Percentiles rank a stretch among this genome's conserved stretches.
Evolutionary conservation across 1,284 basidiomycete species (phyloP).

Genomic region (Leccinum laetum): DNA sequence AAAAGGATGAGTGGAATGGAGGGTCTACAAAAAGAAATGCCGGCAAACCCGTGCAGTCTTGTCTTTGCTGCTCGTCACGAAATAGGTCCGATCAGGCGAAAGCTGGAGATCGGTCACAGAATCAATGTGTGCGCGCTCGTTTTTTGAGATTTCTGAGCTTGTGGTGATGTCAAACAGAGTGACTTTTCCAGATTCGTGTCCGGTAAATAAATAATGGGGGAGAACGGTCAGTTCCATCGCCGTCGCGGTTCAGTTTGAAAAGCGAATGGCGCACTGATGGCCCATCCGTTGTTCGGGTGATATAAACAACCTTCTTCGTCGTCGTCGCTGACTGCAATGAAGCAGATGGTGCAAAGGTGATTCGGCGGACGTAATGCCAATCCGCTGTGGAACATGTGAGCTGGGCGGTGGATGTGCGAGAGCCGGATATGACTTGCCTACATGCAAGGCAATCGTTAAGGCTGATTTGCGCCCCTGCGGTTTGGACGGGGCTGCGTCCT

Average conservation of each 20-base stretch:
- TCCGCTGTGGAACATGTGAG: slow-evolving; percentile 55
- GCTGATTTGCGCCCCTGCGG: slow-evolving; percentile 53
- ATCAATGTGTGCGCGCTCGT: slow-evolving; percentile 85
- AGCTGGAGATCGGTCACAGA: slow-evolving; percentile 93
- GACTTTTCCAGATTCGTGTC: slow-evolving; percentile 95
- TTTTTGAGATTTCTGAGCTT: slow-evolving; percentile 81
- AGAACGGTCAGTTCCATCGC: slow-evolving; percentile 73
- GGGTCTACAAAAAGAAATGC: neutral
- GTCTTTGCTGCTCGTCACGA: slow-evolving; percentile 96
- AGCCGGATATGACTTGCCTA: slow-evolving; percentile 23
- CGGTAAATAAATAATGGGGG: slow-evolving; percentile 46
- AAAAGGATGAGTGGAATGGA: slow-evolving; percentile 2
- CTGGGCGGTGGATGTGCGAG: neutral
- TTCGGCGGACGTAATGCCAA: slow-evolving; percentile 97
- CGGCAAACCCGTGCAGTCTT: slow-evolving; percentile 88
- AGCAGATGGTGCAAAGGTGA: slow-evolving; percentile 29
- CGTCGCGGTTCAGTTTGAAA: slow-evolving; percentile 84
- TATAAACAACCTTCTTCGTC: slow-evolving; percentile 83
- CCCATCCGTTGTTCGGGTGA: slow-evolving; percentile 98
- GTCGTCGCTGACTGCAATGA: slow-evolving; percentile 65
- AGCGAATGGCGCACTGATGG: slow-evolving; percentile 83
- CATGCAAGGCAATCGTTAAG: slow-evolving; percentile 42
- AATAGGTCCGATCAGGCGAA: slow-evolving; percentile 89
- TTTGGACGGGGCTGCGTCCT: too few relatives aligned
- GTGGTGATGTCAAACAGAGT: slow-evolving; percentile 87